phyloP scores from a whole-genome alignment of 495 filamentous ascomycete genomes.

The Penicillium canescens region DNA sequence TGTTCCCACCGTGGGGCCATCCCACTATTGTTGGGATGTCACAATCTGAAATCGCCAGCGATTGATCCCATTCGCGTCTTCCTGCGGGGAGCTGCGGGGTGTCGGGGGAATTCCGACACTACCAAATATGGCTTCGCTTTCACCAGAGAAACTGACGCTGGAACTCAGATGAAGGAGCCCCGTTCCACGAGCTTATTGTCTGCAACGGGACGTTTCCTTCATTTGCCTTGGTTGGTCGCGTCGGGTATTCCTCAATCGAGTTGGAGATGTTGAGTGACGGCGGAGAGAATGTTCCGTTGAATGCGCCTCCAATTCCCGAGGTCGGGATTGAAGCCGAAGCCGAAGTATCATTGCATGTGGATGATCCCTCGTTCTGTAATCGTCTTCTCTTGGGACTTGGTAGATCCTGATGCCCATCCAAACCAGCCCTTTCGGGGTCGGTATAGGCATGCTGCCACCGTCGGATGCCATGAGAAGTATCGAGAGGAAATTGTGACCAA shows the following conservation, averaged over 20 bases:
- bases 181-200: constrained; percentile 30
- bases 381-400: background rate
- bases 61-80: background rate
- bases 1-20: constrained; percentile 13
- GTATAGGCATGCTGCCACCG: constrained; percentile 35
- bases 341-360: background rate
- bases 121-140: background rate
- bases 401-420: background rate
- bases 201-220: background rate
- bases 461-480: constrained; percentile 32
- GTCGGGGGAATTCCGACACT: constrained; percentile 13
- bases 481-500: constrained; percentile 39
- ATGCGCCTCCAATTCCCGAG: background rate
- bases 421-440: background rate
- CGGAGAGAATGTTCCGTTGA: background rate
- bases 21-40: background rate
- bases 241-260: background rate
- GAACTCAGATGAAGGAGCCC: constrained; percentile 36
- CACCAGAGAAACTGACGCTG: constrained; percentile 42
- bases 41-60: no score
- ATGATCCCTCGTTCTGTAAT: background rate
- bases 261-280: background rate
- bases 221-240: background rate
- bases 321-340: background rate
- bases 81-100: constrained; percentile 1